Conservation (phyloP, 2,329 filamentous ascomycete genomes). For the Ceratocystis smalleyi region DNA sequence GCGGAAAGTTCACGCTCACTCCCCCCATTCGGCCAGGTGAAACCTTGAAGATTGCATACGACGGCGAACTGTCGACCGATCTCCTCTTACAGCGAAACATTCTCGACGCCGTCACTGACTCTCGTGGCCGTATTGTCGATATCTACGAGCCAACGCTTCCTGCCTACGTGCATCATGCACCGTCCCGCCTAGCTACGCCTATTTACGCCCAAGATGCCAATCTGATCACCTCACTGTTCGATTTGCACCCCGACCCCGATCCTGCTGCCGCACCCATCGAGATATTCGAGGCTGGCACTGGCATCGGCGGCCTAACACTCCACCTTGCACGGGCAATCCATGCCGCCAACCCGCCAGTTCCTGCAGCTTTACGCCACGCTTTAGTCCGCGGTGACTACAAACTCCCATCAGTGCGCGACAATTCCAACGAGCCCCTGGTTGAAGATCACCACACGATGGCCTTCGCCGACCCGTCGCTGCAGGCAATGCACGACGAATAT, state of each 20-base stretch:
- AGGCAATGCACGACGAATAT: conserved; percentile 30
- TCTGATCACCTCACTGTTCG: conserved; percentile 59
- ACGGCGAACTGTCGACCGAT: conserved; percentile 32
- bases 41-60: conserved; percentile 28
- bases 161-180: conserved; percentile 51
- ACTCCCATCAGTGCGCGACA: conserved; percentile 6
- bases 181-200: conserved; percentile 58
- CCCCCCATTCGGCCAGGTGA: conserved; percentile 23
- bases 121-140: conserved; percentile 34
- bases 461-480: conserved; percentile 17
- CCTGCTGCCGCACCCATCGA: conserved; percentile 39
- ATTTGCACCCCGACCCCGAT: conserved; percentile 44
- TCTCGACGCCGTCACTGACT: conserved; percentile 43
- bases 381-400: conserved; percentile 10
- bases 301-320: conserved; percentile 65
- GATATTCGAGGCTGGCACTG: conserved; percentile 71
- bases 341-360: conserved; percentile 45
- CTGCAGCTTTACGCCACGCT: conserved; percentile 28
- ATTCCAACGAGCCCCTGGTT: conserved; percentile 14
- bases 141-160: conserved; percentile 52
- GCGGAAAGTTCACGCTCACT: conserved; percentile 27
- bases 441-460: conserved; percentile 20
- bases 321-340: conserved; percentile 63
- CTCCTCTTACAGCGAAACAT: conserved; percentile 49
- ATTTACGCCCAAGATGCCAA: conserved; percentile 59